Evolutionary conservation across 164 flowering plant species (phyloP), one percentile per base, ranked within the genome.

Genomic region (Amborella trichopoda): DNA sequence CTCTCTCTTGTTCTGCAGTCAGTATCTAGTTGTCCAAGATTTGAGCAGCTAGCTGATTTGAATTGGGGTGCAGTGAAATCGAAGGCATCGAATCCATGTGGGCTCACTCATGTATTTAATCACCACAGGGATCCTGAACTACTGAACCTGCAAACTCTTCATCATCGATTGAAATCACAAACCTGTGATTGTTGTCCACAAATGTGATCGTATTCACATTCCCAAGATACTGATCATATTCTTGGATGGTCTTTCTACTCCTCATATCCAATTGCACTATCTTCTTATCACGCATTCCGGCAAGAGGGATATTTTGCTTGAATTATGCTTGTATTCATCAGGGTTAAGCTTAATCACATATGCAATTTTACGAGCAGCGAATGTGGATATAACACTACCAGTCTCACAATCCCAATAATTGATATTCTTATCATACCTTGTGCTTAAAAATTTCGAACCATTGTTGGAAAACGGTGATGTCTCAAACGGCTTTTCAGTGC

Each of bases 71-170:
- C 46, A 85, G 72, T 0, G 97, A 67, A 30, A 93, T 93, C 0
- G 99, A 60, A 11, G 99, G 99, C 99, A 88, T 88, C 5, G 99
- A 93, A 49, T 93, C 96, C 99, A 93, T 93, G 44, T 93, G 99
- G 99, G 99, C 58, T 88, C 97, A 52, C 99, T 85, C 20, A 93
- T 93, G 53, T 93, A 93, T 77, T 88, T 93, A 3, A 88, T 93
- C 44, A 93, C 99, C 34, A 93, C 97, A 24, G 99, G 99, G 40
- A 93, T 93, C 25, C 99, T 94, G 52, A 70, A 88, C 51, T 91
- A 96, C 99, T 95, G 88, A 1, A 88, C 91, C 16, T 96, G 85
- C 23, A 93, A 89, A 1, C 89, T 78, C 53, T 88, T 88, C n/a
- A 53, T 93, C 99, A 62, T 88, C 99, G 58, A 95, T 88, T 0